Percentiles rank a stretch among this genome's conserved stretches.
phyloP scores from a whole-genome alignment of 306 rosid species.

The Glycyrrhiza uralensis region DNA sequence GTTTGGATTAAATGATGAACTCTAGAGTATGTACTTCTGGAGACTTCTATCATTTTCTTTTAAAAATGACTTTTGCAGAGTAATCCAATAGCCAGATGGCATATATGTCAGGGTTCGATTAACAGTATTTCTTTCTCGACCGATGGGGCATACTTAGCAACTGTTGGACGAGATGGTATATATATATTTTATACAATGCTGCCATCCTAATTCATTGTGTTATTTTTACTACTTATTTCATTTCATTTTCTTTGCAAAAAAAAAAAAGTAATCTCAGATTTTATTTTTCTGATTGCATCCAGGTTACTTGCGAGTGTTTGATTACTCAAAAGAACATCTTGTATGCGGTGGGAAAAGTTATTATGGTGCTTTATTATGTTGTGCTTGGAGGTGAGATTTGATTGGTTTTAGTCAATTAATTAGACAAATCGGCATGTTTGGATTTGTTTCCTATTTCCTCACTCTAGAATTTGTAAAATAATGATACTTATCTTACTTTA shows the following conservation, averaged over 20 bases:
- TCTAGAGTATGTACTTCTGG: conserved; percentile 1
- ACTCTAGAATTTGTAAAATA: conserved; percentile 8
- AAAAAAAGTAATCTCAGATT: not conserved
- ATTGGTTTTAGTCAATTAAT: conserved; percentile 19
- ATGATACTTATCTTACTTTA: not conserved
- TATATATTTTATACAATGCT: conserved; percentile 9
- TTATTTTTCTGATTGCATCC: conserved; percentile 32
- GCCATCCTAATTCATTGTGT: not conserved
- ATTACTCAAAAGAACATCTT: conserved; percentile 84
- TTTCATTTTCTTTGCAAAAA: not conserved
- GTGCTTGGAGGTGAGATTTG: conserved; percentile 85
- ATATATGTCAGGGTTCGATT: conserved; percentile 86
- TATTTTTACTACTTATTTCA: not conserved
- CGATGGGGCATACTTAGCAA: conserved; percentile 76
- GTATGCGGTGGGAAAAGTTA: conserved; percentile 96
- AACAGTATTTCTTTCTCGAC: conserved; percentile 82
- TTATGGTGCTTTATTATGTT: conserved; percentile 93
- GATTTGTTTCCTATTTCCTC: conserved; percentile 14
- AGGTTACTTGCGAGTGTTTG: conserved; percentile 96
- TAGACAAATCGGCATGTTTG: conserved; percentile 7
- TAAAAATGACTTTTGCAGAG: conserved; percentile 52
- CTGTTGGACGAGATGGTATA: conserved; percentile 96
- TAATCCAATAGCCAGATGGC: conserved; percentile 96
- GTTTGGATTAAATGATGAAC: conserved; percentile 25
- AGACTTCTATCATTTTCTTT: not conserved